Evolutionary conservation across 2,329 filamentous ascomycete species (phyloP).

Genomic region (Metarhizium brunneum): DNA sequence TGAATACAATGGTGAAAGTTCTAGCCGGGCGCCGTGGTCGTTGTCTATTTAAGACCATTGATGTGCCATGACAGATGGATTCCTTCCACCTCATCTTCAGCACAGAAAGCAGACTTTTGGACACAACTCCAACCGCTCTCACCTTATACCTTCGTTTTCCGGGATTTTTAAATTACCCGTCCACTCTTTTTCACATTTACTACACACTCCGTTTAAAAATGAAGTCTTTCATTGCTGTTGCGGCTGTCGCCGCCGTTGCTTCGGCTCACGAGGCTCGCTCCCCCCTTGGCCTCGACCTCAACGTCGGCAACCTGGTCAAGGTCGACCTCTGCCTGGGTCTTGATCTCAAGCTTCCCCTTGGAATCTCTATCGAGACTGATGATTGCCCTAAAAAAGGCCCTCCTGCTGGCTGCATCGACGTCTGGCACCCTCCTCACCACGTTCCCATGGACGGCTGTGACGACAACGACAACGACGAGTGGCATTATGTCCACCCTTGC

Average conservation of each 20-base stretch:
- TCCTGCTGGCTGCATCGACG: conserved; percentile 16
- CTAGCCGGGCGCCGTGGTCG: background rate
- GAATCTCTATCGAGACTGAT: conserved; percentile 9
- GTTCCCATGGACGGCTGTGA: conserved; percentile 28
- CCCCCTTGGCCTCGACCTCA: conserved; percentile 5
- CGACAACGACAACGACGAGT: conserved; percentile 17
- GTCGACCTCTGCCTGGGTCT: conserved; percentile 10
- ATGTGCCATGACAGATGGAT: conserved; percentile 5
- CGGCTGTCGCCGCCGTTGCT: conserved; percentile 8
- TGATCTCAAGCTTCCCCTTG: conserved; percentile 9
- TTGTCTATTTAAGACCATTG: conserved; percentile 13
- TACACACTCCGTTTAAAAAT: conserved; percentile 9
- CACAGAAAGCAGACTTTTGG: conserved; percentile 3
- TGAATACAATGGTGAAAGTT: background rate
- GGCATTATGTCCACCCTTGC: conserved; percentile 28
- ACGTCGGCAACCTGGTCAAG: conserved; percentile 4
- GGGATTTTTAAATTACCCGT: conserved; percentile 11
- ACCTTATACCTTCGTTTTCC: conserved; percentile 10
- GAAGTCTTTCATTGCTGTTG: conserved; percentile 15
- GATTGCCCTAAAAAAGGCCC: conserved; percentile 15
- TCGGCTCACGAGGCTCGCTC: conserved; percentile 10
- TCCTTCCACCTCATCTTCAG: conserved; percentile 4
- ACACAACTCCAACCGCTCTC: conserved; percentile 4
- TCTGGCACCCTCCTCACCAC: conserved; percentile 29
- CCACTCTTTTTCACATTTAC: conserved; percentile 10